Conservation (phyloP, 2,329 filamentous ascomycete species). For the Rhinocladiella similis region DNA sequence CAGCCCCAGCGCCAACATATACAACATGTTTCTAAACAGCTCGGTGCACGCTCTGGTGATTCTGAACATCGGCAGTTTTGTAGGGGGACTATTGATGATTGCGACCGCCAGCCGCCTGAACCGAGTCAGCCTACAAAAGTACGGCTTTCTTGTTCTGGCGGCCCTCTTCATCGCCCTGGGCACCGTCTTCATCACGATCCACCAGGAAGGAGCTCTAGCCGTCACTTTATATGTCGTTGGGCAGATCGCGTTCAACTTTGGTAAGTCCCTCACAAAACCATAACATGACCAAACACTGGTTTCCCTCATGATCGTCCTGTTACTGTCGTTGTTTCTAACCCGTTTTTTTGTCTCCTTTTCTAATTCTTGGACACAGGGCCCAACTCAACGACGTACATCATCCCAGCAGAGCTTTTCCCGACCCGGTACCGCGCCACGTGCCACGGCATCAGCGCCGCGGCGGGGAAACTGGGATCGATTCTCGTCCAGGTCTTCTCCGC, state of each 20-base stretch:
- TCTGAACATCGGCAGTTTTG: slow-evolving; percentile 43
- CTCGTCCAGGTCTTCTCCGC: slow-evolving; percentile 42
- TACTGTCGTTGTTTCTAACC: no score
- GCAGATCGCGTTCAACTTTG: slow-evolving; percentile 51
- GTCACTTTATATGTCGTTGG: slow-evolving; percentile 47
- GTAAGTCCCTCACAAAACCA: no score
- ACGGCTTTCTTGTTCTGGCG: slow-evolving; percentile 44
- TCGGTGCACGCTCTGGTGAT: slow-evolving; percentile 42
- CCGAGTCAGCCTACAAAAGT: slow-evolving; percentile 45
- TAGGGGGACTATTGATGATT: slow-evolving; percentile 44
- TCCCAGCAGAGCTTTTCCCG: slow-evolving; percentile 59
- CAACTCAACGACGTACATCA: slow-evolving; percentile 46
- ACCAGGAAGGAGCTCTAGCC: slow-evolving; percentile 36
- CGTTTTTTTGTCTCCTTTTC: not conserved
- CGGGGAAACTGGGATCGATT: slow-evolving; percentile 55
- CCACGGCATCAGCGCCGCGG: slow-evolving; percentile 55
- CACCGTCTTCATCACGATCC: slow-evolving; percentile 42
- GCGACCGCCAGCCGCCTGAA: slow-evolving; percentile 41
- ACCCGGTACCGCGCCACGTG: slow-evolving; percentile 56
- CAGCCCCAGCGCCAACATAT: slow-evolving; percentile 43
- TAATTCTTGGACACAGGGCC: slow-evolving; percentile 19
- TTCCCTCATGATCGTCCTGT: no score
- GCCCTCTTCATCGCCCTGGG: slow-evolving; percentile 46
- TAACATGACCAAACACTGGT: no score
- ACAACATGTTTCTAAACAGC: slow-evolving; percentile 40